phyloP scores from a whole-genome alignment of 2,329 filamentous ascomycete species.

The Diaporthe eres region DNA sequence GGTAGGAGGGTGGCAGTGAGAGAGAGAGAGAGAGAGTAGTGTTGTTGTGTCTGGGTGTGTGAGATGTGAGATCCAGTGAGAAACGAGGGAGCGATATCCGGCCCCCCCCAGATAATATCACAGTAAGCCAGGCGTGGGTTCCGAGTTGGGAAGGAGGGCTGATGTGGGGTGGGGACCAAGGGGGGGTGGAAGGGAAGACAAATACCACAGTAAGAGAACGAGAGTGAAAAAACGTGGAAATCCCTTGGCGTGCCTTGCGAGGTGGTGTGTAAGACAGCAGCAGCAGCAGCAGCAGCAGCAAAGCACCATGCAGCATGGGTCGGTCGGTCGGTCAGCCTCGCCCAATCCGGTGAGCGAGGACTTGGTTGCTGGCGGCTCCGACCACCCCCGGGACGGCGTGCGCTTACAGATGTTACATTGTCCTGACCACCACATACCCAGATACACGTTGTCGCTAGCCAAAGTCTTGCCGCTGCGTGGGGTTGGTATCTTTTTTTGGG shows the following conservation, averaged over 20 bases:
- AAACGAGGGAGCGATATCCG: neutral
- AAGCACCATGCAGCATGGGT: neutral
- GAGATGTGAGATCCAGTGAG: neutral
- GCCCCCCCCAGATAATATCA: slow-evolving; percentile 7
- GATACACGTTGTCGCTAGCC: neutral
- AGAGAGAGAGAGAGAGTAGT: neutral
- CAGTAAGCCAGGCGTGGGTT: slow-evolving; percentile 14
- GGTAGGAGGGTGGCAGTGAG: neutral
- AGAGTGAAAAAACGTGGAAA: slow-evolving; percentile 26
- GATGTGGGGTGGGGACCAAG: neutral
- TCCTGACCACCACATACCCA: neutral
- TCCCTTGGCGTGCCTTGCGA: slow-evolving; percentile 2
- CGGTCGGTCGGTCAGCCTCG: slow-evolving; percentile 1
- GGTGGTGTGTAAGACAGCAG: slow-evolving; percentile 20
- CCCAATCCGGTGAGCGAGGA: neutral
- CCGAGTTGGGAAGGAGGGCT: slow-evolving; percentile 6
- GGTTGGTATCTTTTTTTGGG: neutral
- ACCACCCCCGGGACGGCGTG: neutral
- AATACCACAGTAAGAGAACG: neutral
- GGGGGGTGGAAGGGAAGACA: neutral
- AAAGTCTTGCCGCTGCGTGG: neutral
- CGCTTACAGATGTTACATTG: neutral
- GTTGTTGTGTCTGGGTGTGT: no score
- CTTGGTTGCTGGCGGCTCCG: neutral
- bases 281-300: neutral